A percentile compares a stretch with the other conserved stretches of the same genome.
phyloP scores from a whole-genome alignment of 108 stramenopile genomes.

The Nitzschia sp. region DNA sequence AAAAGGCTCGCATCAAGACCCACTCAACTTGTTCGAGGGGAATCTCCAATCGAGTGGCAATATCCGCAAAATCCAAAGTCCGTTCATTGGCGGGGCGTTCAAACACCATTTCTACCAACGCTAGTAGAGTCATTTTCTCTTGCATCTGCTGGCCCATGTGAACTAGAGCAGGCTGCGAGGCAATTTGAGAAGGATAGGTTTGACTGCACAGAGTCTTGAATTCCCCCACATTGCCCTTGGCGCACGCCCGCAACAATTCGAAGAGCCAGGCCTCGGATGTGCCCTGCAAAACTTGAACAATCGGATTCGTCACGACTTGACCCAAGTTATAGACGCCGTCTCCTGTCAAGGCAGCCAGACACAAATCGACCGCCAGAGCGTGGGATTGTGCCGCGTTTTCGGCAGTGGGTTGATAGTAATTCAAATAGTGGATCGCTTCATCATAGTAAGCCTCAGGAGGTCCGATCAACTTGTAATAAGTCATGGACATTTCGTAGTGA shows the following conservation, averaged over 20 bases:
- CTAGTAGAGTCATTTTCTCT: conserved; percentile 95
- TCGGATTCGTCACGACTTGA: conserved; percentile 91
- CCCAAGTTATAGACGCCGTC: conserved; percentile 98
- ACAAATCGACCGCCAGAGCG: conserved; percentile 86
- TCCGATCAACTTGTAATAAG: conserved; percentile 93
- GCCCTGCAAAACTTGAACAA: conserved; percentile 64
- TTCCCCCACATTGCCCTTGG: conserved; percentile 85
- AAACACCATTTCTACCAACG: conserved; percentile 94
- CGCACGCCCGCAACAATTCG: conserved; percentile 81
- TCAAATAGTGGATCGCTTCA: conserved; percentile 86
- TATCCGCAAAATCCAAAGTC: conserved; percentile 84
- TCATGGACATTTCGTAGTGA: conserved; percentile 89
- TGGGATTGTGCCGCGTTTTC: conserved; percentile 29
- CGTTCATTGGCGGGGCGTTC: conserved; percentile 89
- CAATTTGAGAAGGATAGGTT: conserved; percentile 62
- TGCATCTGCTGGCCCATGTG: conserved; percentile 78
- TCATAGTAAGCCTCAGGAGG: conserved; percentile 95
- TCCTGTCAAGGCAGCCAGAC: conserved; percentile 94
- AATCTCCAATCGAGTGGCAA: conserved; percentile 72
- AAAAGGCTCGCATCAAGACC: conserved; percentile 96
- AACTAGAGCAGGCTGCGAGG: conserved; percentile 85
- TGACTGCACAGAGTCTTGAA: conserved; percentile 67
- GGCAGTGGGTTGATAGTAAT: conserved; percentile 61
- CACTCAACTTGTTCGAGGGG: conserved; percentile 96
- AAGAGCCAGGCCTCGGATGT: conserved; percentile 85